A percentile compares a stretch with the other conserved stretches of the same genome.
Conservation (phyloP, 306 rosid genomes). For the Sicyos edulis region DNA sequence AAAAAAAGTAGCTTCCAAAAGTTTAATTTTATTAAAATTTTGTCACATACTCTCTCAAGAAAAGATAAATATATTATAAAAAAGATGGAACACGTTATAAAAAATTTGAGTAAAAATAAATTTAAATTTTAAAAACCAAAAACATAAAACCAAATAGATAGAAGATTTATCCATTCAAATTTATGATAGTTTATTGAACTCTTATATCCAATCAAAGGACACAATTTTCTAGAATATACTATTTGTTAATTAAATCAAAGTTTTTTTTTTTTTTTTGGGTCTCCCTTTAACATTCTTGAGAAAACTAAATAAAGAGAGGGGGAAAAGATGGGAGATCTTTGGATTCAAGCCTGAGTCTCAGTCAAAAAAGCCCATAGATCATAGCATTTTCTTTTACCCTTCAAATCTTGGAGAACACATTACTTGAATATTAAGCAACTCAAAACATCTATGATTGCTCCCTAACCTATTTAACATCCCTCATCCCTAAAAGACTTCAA, state of each 20-base stretch:
- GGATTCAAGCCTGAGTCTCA: conserved; percentile 8
- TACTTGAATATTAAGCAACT: conserved; percentile 5
- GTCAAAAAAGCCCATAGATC: conserved; percentile 19
- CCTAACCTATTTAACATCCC: background rate
- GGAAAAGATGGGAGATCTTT: conserved; percentile 6
- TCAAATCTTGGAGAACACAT: too few species aligned
- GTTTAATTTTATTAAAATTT: too few species aligned
- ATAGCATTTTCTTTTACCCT: background rate
- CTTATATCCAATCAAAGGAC: background rate
- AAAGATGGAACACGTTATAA: too few species aligned
- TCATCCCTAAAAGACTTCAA: background rate
- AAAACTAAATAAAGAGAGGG: background rate
- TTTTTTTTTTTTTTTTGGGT: background rate
- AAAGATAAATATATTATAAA: too few species aligned
- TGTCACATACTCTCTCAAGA: too few species aligned
- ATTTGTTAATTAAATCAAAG: background rate
- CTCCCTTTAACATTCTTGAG: background rate
- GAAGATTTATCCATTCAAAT: background rate
- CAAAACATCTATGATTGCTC: background rate
- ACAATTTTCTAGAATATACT: background rate
- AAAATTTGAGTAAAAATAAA: too few species aligned
- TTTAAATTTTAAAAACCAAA: too few species aligned
- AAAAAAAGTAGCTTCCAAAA: too few species aligned
- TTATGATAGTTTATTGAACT: too few species aligned
- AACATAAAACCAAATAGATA: too few species aligned